Evolutionary conservation across 345 rosid species (phyloP), one percentile per base, ranked within the genome.

Genomic region (Turritis glabra): DNA sequence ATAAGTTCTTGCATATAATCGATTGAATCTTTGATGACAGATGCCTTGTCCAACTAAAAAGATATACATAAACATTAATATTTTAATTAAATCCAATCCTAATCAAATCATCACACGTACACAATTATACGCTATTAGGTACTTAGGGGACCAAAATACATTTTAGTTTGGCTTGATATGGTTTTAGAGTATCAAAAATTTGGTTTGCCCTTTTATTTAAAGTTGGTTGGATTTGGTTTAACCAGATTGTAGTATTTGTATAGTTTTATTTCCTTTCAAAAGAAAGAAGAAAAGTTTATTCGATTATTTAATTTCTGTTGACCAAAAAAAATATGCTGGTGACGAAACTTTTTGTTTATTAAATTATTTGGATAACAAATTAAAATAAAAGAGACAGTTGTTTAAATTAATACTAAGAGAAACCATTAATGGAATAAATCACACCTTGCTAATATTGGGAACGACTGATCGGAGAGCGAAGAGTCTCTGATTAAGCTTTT

Each of bases 391-490:
- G 40, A 53, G 65, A 54, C 29, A 67, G 52, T 13, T 76, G 43
- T 33, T 44, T 52, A 61, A 69, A 38, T 22, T 59, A 67, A 27
- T 18, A n/a, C n/a, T n/a, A 26, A 37, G 18, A 59, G 30, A 58
- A 27, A 52, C 32, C 63, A 75, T 15, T 30, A 61, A 54, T 68
- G 64, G 48, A 68, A 68, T 5, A 11, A 69, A 46, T 17, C 62
- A 67, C 21, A 77, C 80, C 80, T 77, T 77, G 53, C 46, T 77
- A 18, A 77, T 77, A 25, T 71, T 77, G 59, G 99, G 99, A 64
- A 95, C 97, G 46, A 95, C 97, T 14, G 99, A 84, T 71, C 97
- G 74, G 32, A 95, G 97, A 32, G 97, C 96, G 3, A 87, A 87
- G 17, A 95, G 89, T 40, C 97, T 82, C 38, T 95, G 93, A 40